phyloP scores from a whole-genome alignment of 768 basidiomycete species.

The Suillus cothurnatus region DNA sequence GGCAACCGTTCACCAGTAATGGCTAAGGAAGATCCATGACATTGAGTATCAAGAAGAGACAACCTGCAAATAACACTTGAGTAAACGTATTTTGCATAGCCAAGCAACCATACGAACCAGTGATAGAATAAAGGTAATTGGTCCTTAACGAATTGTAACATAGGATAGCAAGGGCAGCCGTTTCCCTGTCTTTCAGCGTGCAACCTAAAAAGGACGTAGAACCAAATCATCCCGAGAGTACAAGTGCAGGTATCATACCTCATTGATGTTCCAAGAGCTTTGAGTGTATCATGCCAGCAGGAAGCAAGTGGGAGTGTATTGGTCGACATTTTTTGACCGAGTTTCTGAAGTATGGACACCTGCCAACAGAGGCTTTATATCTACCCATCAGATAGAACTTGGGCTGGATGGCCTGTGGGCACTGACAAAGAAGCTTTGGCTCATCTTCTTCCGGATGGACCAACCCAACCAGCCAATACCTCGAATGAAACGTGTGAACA shows the following conservation, averaged over 20 bases:
- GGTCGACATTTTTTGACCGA: neutral
- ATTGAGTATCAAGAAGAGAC: neutral
- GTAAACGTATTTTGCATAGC: neutral
- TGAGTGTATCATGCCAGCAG: neutral
- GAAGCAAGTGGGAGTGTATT: neutral
- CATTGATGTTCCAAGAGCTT: accelerated
- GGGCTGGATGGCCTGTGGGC: neutral
- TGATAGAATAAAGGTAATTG: neutral
- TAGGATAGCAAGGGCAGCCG: neutral
- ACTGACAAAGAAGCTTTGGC: neutral
- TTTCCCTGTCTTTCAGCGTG: neutral
- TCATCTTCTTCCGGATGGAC: neutral
- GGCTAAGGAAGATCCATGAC: neutral
- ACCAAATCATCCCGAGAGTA: neutral
- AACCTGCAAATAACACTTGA: neutral
- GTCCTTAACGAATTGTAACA: neutral
- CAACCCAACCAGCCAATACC: constrained; percentile 4
- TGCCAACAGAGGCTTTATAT: neutral
- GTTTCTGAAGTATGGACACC: neutral
- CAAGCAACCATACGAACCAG: neutral
- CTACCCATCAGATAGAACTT: neutral
- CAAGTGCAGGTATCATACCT: neutral
- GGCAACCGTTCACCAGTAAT: too few relatives aligned
- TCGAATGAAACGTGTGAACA: neutral
- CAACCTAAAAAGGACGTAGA: neutral